Base-by-base conservation (phyloP, 192 early-diverging fungal species). In the Spinellus fusiger region DNA sequence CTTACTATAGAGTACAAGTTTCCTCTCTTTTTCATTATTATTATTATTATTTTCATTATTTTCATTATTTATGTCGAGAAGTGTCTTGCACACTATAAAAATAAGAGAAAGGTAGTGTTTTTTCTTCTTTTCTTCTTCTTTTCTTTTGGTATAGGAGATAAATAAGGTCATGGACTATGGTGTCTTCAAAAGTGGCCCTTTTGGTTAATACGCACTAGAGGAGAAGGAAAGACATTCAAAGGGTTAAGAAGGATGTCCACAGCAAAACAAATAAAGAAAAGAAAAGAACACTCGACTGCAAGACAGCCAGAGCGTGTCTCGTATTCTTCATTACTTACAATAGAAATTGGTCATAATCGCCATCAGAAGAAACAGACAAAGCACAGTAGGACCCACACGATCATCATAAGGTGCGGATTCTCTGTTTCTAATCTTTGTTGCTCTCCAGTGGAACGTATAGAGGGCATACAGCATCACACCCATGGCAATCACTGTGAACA, bases 331-430 rank as follows among this genome's bases (percentile, higher is more conserved):
- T 27, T 44, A 73, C 66, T 73, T 65, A 73, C 71, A 59, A 35
- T 62, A 85, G 70, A 94, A 92, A 74, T 92, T 94, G 48, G 84
- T 66, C 8, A 88, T 47, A 7, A 90, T 79, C 1, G 85, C 85
- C 16, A 76, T 60, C 22, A 90, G 73, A 34, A 93, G 64, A 59
- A 84, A 75, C 5, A 84, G 59, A 52, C 89, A 89, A 4, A 93
- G 72, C 6, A 90, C 73, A 18, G 86, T 84, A 28, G 90, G 89
- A 34, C 89, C 89, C 18, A 84, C 66, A 9, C 86, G 77, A 64
- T 89, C 85, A 64, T 92, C 89, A 71, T 89, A 93, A n/a, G 90
- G 88, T 28, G 87, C 89, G 26, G 82, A 65, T 31, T 89, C 86
- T 50, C 84, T 79, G 53, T 80, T 82, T 34, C 90, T 80, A 65